Evolutionary conservation across 306 rosid genomes (phyloP), one percentile per base, ranked within the genome.

Genomic region (Cucurbita argyrosperma): DNA sequence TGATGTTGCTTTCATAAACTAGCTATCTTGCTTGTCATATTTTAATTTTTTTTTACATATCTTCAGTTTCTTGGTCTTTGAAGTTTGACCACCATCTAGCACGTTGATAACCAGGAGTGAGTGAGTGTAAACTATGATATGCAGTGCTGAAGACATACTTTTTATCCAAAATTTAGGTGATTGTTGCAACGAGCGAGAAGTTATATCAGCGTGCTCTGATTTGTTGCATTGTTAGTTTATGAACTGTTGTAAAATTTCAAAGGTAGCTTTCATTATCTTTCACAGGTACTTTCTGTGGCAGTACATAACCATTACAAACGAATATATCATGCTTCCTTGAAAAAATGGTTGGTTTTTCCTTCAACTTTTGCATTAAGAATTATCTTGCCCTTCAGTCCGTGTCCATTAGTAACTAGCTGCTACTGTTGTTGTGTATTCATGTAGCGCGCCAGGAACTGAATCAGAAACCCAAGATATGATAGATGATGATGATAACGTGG

Each of bases 221-320:
- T 23, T 7, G 23, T 67, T 46, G 55, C 18, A 67, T 26, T 46
- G 5, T 68, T 69, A 69, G 49, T 47, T 26, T 49, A 8, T 26
- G 74, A 49, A 14, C 26, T 4, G 30, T 49, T 69, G 74, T 43
- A 23, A 69, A 69, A 73, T 54, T 75, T 78, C 76, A 64, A 78
- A 60, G 30, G 54, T 37, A 72, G 82, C 56, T 77, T 76, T 77
- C 50, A 85, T 69, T 82, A 81, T 79, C 49, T 63, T 67, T 73
- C 84, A 76, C 87, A 93, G 98, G 96, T 93, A 82, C 96, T 93
- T 75, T 85, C 98, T 79, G 98, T 93, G 73, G 98, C 97, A 64
- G 98, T 93, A 78, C 89, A 93, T 85, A 93, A 93, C 80, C 98
- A 93, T 87, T 93, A 90, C 76, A 93, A 93, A 81, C 86, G 98